Percentiles rank a stretch among this genome's conserved stretches.
phyloP scores from a whole-genome alignment of 495 filamentous ascomycete genomes.

The Sordaria brevicollis region DNA sequence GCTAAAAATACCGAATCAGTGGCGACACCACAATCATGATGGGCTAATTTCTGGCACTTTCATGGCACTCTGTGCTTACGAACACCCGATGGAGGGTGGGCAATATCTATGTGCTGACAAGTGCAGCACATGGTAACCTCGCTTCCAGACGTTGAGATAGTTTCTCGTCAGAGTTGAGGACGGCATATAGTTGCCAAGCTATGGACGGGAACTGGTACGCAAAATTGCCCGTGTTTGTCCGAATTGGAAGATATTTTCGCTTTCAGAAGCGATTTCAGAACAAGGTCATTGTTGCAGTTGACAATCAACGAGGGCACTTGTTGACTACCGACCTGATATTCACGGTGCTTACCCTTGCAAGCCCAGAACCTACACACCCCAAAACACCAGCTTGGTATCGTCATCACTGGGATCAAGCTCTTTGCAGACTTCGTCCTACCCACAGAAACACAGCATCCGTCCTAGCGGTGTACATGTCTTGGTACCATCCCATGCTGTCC shows the following conservation, averaged over 20 bases:
- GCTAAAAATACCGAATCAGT: constrained; percentile 11
- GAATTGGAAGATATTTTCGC: neutral
- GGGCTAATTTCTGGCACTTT: constrained; percentile 5
- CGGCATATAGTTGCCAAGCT: neutral
- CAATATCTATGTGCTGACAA: neutral
- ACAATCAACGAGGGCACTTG: neutral
- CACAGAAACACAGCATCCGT: neutral
- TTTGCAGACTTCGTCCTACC: neutral
- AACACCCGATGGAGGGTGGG: neutral
- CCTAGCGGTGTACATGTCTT: neutral
- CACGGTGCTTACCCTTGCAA: neutral
- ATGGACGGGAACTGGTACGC: neutral
- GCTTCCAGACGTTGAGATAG: neutral
- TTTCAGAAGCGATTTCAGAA: neutral
- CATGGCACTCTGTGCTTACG: neutral
- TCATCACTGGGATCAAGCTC: neutral
- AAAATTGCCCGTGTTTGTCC: neutral
- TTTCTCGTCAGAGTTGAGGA: neutral
- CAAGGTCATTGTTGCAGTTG: neutral
- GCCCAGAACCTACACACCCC: neutral
- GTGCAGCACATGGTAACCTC: neutral
- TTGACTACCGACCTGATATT: neutral
- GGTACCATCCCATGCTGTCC: neutral
- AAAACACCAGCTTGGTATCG: neutral
- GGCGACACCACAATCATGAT: constrained; percentile 1